Conservation (phyloP, 2,329 filamentous ascomycete genomes). For the Ophiostoma triangulosporum region DNA sequence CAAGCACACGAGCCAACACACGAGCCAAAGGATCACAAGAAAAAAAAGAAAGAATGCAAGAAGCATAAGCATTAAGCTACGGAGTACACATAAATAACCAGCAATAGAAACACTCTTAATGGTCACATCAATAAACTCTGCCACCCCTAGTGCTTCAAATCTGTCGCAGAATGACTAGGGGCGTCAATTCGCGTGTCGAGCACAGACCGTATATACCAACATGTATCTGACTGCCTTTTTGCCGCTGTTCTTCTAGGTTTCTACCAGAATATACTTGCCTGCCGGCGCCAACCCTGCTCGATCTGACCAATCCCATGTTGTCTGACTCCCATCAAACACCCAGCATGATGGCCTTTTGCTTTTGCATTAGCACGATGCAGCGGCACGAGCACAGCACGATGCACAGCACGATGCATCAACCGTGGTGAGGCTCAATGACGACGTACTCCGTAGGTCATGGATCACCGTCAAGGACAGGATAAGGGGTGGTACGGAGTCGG, state of each 20-base stretch:
- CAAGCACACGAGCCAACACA: not conserved
- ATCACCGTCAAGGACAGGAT: not conserved
- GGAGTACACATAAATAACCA: too few relatives aligned
- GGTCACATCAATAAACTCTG: not conserved
- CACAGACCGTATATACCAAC: not conserved
- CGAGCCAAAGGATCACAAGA: too few relatives aligned
- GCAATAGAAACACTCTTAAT: too few relatives aligned
- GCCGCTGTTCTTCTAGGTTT: too few relatives aligned
- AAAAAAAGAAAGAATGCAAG: too few relatives aligned
- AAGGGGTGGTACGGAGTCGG: not conserved
- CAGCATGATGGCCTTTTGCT: not conserved
- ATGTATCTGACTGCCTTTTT: not conserved
- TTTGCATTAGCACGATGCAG: not conserved
- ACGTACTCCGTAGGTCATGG: not conserved
- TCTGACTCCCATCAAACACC: constrained; percentile 21
- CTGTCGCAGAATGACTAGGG: constrained; percentile 29
- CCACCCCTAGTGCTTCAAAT: constrained; percentile 27
- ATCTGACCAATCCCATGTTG: constrained; percentile 17
- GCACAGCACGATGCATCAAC: too few relatives aligned
- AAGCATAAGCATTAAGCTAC: too few relatives aligned
- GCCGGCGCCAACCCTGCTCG: not conserved
- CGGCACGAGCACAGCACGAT: too few relatives aligned
- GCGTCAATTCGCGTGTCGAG: constrained; percentile 11
- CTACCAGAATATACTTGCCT: not conserved
- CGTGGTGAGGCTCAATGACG: too few relatives aligned